Base-by-base conservation (phyloP, 768 basidiomycete genomes). In the Leucocoprinus leucothites region DNA sequence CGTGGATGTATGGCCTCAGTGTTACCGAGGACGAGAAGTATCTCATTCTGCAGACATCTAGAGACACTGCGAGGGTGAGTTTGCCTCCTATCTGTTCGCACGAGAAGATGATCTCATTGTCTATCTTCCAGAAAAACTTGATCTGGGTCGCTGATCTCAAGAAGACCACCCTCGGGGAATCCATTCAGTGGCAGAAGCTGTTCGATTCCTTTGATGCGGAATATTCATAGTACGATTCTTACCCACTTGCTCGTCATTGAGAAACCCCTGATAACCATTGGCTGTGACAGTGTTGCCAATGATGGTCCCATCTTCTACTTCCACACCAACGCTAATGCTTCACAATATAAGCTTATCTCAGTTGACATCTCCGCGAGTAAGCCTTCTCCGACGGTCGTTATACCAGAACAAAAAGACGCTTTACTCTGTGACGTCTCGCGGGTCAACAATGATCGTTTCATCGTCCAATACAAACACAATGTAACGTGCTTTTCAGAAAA, bases 161-260 rank as follows among this genome's bases (percentile, higher is more conserved):
- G 44, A 71, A 80, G 45, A 76, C 81, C 52, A 73, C 78, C 53
- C 85, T 90, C 22, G 82, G 81, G 8, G 74, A 74, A 48, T 75
- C 87, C 56, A 80, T 92, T 63, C 75, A 80, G 59, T 93, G 90
- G 89, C 74, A 77, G 58, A 89, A 88, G 67, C 58, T 93, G 31
- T 68, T 89, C 43, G 69, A 89, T 61, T 74, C 82, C n/a, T 92
- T 82, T 67, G 82, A 84, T 4, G 80, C 85, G 0, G 78, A 81
- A 64, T 91, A 86, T 61, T 69, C 74, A 9, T 69, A 84, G 88
- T 90, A 71, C 56, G 85, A 67, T 43, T 19, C 52, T 22, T 41
- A 46, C 21, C 56, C 57, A 13, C 31, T 56, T 55, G 22, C n/a
- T 36, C 19, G 5, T 13, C 25, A 22, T 45, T 45, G 56, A 35